phyloP scores from a whole-genome alignment of 2,329 filamentous ascomycete species.

The Hypoxylon rubiginosum region DNA sequence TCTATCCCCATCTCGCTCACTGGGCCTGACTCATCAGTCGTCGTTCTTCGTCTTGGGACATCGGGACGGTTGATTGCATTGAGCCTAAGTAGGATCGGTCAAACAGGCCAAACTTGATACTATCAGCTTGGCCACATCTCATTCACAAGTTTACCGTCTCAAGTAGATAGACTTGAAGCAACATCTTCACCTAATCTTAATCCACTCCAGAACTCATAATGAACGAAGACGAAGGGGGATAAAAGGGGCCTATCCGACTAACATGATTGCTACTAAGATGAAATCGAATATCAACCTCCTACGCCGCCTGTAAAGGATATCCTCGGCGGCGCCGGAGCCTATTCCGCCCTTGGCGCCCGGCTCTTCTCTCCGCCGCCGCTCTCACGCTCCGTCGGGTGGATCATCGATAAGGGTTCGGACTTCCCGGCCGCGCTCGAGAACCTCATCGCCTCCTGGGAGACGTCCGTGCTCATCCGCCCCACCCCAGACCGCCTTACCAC shows the following conservation, averaged over 20 bases:
- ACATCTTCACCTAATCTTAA: not conserved
- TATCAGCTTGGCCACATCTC: constrained; percentile 10
- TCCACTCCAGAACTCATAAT: not conserved
- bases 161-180: not conserved
- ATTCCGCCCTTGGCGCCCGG: constrained; percentile 87
- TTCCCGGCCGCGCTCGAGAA: constrained; percentile 78
- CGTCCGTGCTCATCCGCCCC: constrained; percentile 76
- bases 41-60: constrained; percentile 9
- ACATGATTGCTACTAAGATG: constrained; percentile 69
- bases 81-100: constrained; percentile 22
- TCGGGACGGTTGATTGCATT: constrained; percentile 22
- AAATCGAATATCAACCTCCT: constrained; percentile 86
- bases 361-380: constrained; percentile 80
- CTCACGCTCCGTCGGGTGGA: constrained; percentile 83
- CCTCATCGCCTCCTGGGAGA: constrained; percentile 80
- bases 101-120: not conserved
- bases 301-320: constrained; percentile 78
- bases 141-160: not conserved
- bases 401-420: constrained; percentile 90
- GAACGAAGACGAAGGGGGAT: not conserved
- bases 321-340: constrained; percentile 90
- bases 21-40: constrained; percentile 10
- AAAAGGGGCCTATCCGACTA: constrained; percentile 9
- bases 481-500: constrained; percentile 81
- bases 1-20: constrained; percentile 9